Conservation (phyloP, 2,329 filamentous ascomycete genomes). For the Monilinia aucupariae region DNA sequence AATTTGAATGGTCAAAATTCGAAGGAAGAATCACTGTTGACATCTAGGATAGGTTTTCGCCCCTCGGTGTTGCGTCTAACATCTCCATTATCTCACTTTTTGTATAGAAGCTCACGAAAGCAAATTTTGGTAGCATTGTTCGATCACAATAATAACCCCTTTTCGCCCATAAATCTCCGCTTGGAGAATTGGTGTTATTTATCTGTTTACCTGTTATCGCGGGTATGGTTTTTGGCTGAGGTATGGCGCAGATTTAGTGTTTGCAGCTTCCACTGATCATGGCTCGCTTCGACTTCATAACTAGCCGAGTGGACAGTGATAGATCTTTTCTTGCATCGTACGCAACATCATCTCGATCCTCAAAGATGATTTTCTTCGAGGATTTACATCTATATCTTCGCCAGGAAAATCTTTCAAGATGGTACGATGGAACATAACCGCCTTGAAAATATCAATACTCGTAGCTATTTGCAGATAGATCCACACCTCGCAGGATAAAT, state of each 20-base stretch:
- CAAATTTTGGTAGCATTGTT: too few relatives aligned
- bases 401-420: background rate
- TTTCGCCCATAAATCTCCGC: background rate
- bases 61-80: background rate
- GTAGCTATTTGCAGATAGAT: constrained; percentile 5
- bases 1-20: background rate
- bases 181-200: background rate
- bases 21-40: background rate
- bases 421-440: background rate
- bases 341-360: background rate
- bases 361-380: background rate
- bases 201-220: background rate
- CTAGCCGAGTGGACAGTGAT: background rate
- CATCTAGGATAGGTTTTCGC: background rate
- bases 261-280: constrained; percentile 2
- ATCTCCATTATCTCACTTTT: background rate
- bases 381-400: background rate
- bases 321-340: background rate
- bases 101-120: too few relatives aligned
- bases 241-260: constrained; percentile 1
- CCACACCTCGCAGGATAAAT: background rate
- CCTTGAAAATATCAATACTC: background rate
- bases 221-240: background rate
- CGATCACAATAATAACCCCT: background rate
- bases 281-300: background rate